Conservation (phyloP, 768 basidiomycete species). For the Russula vinacea region DNA sequence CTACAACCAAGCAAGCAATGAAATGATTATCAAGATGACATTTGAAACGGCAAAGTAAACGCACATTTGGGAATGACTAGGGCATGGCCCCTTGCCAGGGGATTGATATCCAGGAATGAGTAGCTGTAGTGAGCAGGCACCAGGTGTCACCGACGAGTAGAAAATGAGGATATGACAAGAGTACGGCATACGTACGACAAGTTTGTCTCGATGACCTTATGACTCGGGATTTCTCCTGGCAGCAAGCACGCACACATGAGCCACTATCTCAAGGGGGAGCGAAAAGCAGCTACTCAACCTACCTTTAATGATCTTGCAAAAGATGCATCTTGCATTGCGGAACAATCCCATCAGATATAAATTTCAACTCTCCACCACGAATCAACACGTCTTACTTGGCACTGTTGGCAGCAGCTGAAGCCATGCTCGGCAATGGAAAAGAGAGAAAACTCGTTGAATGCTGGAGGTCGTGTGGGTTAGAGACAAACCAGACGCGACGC, state of each 20-base stretch:
- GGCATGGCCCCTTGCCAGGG: conserved; percentile 85
- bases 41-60: no score
- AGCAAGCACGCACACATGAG: background rate
- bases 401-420: background rate
- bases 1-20: no score
- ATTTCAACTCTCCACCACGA: background rate
- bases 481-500: background rate
- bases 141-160: background rate
- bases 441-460: background rate
- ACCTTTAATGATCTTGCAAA: conserved; percentile 96
- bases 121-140: conserved; percentile 43
- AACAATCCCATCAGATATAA: background rate
- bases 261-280: background rate
- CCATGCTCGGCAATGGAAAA: background rate
- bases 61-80: conserved; percentile 95
- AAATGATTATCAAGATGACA: no score
- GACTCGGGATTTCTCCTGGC: conserved; percentile 84
- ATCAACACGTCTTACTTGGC: conserved; percentile 13
- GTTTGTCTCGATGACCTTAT: conserved; percentile 77
- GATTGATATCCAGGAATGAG: conserved; percentile 92
- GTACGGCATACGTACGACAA: conserved; percentile 50
- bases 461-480: background rate
- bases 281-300: background rate
- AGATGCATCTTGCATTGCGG: conserved; percentile 55
- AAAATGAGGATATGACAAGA: background rate